A percentile compares a stretch with the other conserved stretches of the same genome.
These are phyloP conservation scores for Cordia subcordata DNA, from an alignment of 257 asterid genomes.

Conservation along the genomic window DNA sequence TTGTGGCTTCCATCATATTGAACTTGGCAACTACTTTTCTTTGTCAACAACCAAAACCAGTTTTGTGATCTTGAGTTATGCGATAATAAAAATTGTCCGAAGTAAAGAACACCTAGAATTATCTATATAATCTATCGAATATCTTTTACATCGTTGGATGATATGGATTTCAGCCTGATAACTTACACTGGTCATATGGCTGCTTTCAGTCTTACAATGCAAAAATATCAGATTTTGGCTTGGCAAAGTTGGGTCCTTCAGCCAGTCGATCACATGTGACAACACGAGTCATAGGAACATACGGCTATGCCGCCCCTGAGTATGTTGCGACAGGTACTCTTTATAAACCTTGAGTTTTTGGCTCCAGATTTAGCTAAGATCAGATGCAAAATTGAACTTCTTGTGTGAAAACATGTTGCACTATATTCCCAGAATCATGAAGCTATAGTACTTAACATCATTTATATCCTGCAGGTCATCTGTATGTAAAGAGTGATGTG, in stretches of 20 bases:
- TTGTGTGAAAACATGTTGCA: not conserved
- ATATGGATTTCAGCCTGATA: no score
- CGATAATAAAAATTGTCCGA: no score
- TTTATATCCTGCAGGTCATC: conserved; percentile 37
- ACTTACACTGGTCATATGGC: not conserved
- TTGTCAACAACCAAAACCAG: no score
- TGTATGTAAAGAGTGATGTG: conserved; percentile 70
- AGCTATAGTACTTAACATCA: no score
- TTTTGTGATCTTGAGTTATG: no score
- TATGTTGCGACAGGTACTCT: conserved; percentile 63
- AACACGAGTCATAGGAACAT: conserved; percentile 67
- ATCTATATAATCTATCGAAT: no score
- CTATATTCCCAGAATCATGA: not conserved
- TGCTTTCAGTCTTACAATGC: conserved; percentile 52
- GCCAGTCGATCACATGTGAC: conserved; percentile 63
- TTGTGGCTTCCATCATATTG: not conserved
- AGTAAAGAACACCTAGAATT: no score
- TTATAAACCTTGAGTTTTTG: not conserved
- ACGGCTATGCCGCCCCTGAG: conserved; percentile 84
- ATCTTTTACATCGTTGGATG: no score
- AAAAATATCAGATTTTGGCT: conserved; percentile 69
- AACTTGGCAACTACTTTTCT: no score
- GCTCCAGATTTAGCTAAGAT: not conserved
- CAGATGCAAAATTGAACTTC: not conserved
- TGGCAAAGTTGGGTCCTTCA: conserved; percentile 64